Evolutionary conservation across 2,329 filamentous ascomycete species (phyloP).

Genomic region (Aspergillus novoparasiticus): DNA sequence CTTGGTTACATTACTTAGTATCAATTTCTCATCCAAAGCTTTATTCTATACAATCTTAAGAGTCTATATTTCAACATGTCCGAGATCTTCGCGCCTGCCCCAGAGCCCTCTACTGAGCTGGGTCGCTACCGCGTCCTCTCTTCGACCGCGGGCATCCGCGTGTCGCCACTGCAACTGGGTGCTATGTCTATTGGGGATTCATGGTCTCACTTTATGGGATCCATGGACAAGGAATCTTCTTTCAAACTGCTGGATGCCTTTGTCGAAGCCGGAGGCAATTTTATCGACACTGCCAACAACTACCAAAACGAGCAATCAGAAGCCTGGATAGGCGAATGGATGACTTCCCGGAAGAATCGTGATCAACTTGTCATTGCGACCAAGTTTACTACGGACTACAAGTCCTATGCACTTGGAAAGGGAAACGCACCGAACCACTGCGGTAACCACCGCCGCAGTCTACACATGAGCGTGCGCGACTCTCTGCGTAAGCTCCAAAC

Average conservation of each 20-base stretch:
- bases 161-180: constrained; percentile 61
- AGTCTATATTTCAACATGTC: constrained; percentile 25
- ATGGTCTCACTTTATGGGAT: constrained; percentile 60
- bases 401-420: constrained; percentile 55
- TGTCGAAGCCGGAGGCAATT: constrained; percentile 68
- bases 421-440: constrained; percentile 38
- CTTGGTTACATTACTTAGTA: not conserved
- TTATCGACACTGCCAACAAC: constrained; percentile 72
- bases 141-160: constrained; percentile 65
- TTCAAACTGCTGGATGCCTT: constrained; percentile 69
- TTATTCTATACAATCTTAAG: not conserved
- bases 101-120: constrained; percentile 61
- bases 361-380: constrained; percentile 72
- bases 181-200: constrained; percentile 43
- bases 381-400: constrained; percentile 60
- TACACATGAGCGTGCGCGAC: constrained; percentile 48
- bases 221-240: constrained; percentile 63
- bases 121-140: constrained; percentile 68
- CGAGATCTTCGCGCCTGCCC: constrained; percentile 41
- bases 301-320: constrained; percentile 69
- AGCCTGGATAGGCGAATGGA: constrained; percentile 71
- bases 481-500: constrained; percentile 53
- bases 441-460: constrained; percentile 48
- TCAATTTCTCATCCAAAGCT: not conserved
- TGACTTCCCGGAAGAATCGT: constrained; percentile 63